phyloP scores from a whole-genome alignment of 331 rosid species.

The Rosa hybrid region DNA sequence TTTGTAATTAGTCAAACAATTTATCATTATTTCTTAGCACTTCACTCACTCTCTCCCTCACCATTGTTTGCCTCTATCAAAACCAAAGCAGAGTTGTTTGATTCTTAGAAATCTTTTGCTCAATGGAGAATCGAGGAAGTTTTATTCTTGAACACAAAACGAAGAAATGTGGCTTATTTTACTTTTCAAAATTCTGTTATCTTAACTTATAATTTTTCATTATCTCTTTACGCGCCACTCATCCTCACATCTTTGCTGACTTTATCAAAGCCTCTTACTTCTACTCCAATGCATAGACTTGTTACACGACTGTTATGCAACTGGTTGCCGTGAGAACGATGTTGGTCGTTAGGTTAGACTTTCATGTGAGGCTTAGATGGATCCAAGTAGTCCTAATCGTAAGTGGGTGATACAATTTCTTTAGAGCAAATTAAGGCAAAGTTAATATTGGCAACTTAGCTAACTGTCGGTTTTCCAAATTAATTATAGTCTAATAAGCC shows the following conservation, averaged over 20 bases:
- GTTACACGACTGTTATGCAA: neutral
- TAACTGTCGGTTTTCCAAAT: neutral
- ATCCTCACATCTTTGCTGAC: neutral
- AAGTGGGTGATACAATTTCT: neutral
- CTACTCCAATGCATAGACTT: neutral
- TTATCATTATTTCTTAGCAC: neutral
- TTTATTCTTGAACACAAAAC: too few relatives aligned
- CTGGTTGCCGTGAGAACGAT: neutral
- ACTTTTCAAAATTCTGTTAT: too few relatives aligned
- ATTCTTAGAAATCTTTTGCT: neutral
- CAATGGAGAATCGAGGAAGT: too few relatives aligned
- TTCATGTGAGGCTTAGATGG: neutral
- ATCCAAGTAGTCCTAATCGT: neutral
- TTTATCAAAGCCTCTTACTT: neutral
- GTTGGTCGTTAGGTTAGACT: neutral
- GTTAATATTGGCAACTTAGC: neutral
- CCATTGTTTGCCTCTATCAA: neutral
- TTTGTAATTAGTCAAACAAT: neutral
- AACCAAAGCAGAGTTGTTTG: neutral
- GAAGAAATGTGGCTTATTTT: too few relatives aligned
- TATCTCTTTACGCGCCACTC: neutral
- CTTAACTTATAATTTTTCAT: neutral
- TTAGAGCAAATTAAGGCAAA: neutral
- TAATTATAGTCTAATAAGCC: neutral
- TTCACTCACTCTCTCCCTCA: too few relatives aligned